Evolutionary conservation across 2,329 filamentous ascomycete species (phyloP), one percentile per base, ranked within the genome.

Genomic region (Neonectria neomacrospora): DNA sequence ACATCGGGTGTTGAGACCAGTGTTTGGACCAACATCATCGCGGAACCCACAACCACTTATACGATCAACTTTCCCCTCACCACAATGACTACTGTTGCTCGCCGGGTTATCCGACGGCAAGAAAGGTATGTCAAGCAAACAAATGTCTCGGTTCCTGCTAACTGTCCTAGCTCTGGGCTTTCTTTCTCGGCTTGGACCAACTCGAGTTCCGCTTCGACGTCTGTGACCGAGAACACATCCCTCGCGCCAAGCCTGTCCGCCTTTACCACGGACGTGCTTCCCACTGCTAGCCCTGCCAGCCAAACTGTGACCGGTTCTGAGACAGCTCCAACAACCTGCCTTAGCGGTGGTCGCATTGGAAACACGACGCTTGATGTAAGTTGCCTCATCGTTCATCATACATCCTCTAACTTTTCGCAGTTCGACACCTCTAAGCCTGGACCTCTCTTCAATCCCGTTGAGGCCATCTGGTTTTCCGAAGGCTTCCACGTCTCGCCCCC

Each of bases 381-480:
- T 73, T n/a, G 22, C 16, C 7, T 16, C 12, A 14, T 34, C 14
- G 14, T 3, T 8, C n/a, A 3, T 44, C 32, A 8, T 11, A 10
- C 52, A 53, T 6, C 26, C 32, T 30, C 67, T 76, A 63, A 73
- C 63, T 18, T 14, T 11, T 1, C 39, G 20, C 53, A 81, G 80
- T 81, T 81, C 60, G 79, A 81, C 56, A 69, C 73, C 16, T 61
- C 74, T 5, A 73, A 72, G n/a, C 61, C 74, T 8, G 79, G 79
- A 0, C 79, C 79, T 10, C 70, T 81, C 2, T 78, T 80, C 69
- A 81, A 81, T 22, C 80, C 80, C 1, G 71, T 74, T 18, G 73
- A 77, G 7, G 76, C 79, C 50, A 73, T 80, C 28, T 81, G 79
- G 79, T 81, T 81, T 58, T 81, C 80, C 26, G 73, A 79, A 61